phyloP scores from a whole-genome alignment of 1,139 yeast genomes.

The Saccharomycopsis hybrid region DNA sequence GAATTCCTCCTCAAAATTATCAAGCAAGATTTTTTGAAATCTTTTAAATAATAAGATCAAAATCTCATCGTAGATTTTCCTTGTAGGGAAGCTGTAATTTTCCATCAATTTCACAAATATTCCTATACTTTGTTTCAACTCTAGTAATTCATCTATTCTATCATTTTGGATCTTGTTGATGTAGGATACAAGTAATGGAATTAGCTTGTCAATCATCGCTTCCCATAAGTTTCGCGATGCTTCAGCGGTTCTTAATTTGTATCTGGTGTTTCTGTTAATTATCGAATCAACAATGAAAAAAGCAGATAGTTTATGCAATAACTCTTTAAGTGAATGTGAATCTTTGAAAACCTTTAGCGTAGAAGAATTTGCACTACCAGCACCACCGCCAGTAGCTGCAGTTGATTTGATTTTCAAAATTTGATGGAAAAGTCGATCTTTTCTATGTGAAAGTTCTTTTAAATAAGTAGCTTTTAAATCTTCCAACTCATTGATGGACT shows the following conservation, averaged over 20 bases:
- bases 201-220: constrained; percentile 51
- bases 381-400: constrained; percentile 7
- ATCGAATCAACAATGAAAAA: constrained; percentile 73
- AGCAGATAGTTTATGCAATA: constrained; percentile 62
- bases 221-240: constrained; percentile 78
- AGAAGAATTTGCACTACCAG: constrained; percentile 17
- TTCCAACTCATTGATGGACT: constrained; percentile 60
- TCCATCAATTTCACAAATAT: constrained; percentile 74
- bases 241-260: constrained; percentile 44
- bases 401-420: constrained; percentile 21
- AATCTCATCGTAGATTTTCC: constrained; percentile 51
- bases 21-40: constrained; percentile 50
- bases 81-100: constrained; percentile 55
- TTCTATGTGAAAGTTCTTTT: constrained; percentile 68
- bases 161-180: constrained; percentile 29
- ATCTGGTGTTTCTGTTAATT: constrained; percentile 51
- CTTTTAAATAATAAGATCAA: constrained; percentile 54
- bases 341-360: constrained; percentile 23
- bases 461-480: constrained; percentile 56
- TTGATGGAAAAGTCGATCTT: constrained; percentile 57
- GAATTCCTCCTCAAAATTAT: constrained; percentile 58
- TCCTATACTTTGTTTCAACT: constrained; percentile 57
- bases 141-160: constrained; percentile 34
- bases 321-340: constrained; percentile 42
- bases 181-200: constrained; percentile 44